Base-by-base conservation (phyloP, 495 filamentous ascomycete genomes). In the Glonium stellatum region DNA sequence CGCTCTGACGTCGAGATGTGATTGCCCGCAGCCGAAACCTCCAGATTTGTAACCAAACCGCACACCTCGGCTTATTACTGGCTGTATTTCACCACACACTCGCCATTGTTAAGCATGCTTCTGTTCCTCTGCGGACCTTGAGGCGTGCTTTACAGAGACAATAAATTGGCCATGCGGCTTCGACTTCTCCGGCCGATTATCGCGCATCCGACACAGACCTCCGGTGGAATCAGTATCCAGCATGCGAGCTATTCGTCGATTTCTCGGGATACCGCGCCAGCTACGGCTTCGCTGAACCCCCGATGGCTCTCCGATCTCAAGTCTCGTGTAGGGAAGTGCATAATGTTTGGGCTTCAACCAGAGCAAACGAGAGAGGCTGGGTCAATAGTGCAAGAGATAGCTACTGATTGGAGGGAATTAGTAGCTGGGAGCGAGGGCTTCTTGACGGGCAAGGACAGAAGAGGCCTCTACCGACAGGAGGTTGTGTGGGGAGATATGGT, bases 401-500 rank as follows among this genome's bases (percentile, higher is more conserved):
- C 84, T 1, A 71, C 64, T 9, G 87, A 95, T 59, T 97, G 92
- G 92, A 79, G 87, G 53, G 81, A 82, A 58, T 74, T 96, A 60
- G 70, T 89, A 34, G 89, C 84, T 0, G 89, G 89, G 0, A 83
- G 82, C 58, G 88, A 96, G 65, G 92, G 92, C 4, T 97, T 86
- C 69, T 68, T 97, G 60, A 87, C 87, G 0, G 82, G 79, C 18
- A 78, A 79, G 53, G 77, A 80, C 57, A 74, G 86, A 27, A 77
- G 81, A 55, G 88, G 89, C 4, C 69, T 95, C 41, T 84, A 82
- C 59, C 71, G 81, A n/a, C 84, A 90, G 66, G 76, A 80, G 69
- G 85, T 97, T 21, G 87, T 84, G 0, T 96, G 90, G 91, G 91
- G 90, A 35, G 92, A 97, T 75, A 90, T 92, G 89, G 91, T 88